Conservation (phyloP, 1,139 yeast species). For the Geotrichum siamense region DNA sequence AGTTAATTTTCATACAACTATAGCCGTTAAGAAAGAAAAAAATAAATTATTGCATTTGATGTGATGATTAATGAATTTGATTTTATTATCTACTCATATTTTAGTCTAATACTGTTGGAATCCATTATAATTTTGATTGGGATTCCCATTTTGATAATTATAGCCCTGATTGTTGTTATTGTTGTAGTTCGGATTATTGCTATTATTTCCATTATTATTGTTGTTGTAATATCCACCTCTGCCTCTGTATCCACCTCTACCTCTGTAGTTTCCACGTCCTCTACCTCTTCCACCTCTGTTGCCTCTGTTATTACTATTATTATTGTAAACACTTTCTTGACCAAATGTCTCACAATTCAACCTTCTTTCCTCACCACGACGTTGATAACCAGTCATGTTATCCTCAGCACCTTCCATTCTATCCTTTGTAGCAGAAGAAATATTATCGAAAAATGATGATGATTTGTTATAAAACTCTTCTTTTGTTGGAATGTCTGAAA, state of each 20-base stretch:
- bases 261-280: constrained; percentile 8
- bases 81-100: no score
- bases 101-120: no score
- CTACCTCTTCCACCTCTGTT: constrained; percentile 30
- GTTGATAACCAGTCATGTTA: constrained; percentile 34
- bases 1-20: no score
- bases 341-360: constrained; percentile 67
- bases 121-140: no score
- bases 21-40: no score
- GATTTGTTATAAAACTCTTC: constrained; percentile 52
- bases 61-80: no score
- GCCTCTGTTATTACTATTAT: constrained; percentile 31
- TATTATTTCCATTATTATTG: not conserved
- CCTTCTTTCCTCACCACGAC: constrained; percentile 57
- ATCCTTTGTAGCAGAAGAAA: constrained; percentile 50
- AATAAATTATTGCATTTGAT: no score
- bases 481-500: constrained; percentile 16
- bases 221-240: constrained; percentile 8
- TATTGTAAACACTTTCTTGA: constrained; percentile 35
- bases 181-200: constrained; percentile 2
- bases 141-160: no score
- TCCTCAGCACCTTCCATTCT: constrained; percentile 32
- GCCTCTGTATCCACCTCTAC: constrained; percentile 18
- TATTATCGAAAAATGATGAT: constrained; percentile 73
- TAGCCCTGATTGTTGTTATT: constrained; percentile 8